phyloP scores from a whole-genome alignment of 2,329 filamentous ascomycete genomes.

The Curvularia spicifera region DNA sequence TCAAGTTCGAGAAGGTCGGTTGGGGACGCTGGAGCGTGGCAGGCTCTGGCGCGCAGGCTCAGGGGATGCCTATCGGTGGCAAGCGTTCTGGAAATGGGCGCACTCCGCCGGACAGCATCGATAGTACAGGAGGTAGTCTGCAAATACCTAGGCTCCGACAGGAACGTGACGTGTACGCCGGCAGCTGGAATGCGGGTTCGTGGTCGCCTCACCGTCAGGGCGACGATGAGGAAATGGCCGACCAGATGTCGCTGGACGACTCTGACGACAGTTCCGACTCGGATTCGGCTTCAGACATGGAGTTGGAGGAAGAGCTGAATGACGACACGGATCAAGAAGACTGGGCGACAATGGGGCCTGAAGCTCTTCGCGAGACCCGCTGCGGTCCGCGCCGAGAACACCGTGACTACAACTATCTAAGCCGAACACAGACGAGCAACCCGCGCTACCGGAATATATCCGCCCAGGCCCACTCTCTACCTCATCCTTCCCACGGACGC shows the following conservation, averaged over 20 bases:
- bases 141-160: slow-evolving; percentile 53
- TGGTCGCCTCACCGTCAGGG: slow-evolving; percentile 64
- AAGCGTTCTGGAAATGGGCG: slow-evolving; percentile 35
- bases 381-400: slow-evolving; percentile 41
- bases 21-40: slow-evolving; percentile 91
- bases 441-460: slow-evolving; percentile 37
- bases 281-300: slow-evolving; percentile 72
- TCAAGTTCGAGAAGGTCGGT: slow-evolving; percentile 92
- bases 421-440: slow-evolving; percentile 43
- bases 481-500: slow-evolving; percentile 20
- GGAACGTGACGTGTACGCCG: slow-evolving; percentile 52
- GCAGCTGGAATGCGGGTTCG: slow-evolving; percentile 74
- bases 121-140: slow-evolving; percentile 50
- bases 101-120: slow-evolving; percentile 60
- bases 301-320: slow-evolving; percentile 72
- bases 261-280: slow-evolving; percentile 71
- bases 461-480: slow-evolving; percentile 37
- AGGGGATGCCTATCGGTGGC: slow-evolving; percentile 49
- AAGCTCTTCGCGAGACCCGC: slow-evolving; percentile 72
- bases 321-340: slow-evolving; percentile 96
- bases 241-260: slow-evolving; percentile 91
- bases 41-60: slow-evolving; percentile 60
- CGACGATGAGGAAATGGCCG: slow-evolving; percentile 65
- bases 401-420: slow-evolving; percentile 50
- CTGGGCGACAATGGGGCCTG: slow-evolving; percentile 88